A percentile compares a stretch with the other conserved stretches of the same genome.
Conservation (phyloP, 2,329 filamentous ascomycete species). For the Apiospora sp. region DNA sequence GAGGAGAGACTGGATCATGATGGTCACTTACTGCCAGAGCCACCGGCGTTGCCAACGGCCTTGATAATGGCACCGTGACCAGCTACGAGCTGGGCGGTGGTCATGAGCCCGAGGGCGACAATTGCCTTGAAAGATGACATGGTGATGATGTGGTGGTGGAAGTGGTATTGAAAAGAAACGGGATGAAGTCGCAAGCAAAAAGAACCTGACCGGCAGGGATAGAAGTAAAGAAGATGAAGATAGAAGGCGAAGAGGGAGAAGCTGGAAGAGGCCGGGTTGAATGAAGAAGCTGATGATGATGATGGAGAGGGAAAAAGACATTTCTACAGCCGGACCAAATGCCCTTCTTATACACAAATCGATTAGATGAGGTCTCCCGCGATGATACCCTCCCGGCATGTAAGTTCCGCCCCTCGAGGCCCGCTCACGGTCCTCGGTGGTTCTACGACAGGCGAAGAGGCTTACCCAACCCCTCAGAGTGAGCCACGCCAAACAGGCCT, state of each 20-base stretch:
- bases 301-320: conserved; percentile 31
- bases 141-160: conserved; percentile 29
- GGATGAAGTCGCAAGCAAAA: conserved; percentile 27
- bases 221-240: conserved; percentile 23
- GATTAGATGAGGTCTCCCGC: conserved; percentile 26
- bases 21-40: conserved; percentile 54
- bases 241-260: conserved; percentile 28
- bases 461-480: neutral
- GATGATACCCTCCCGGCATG: conserved; percentile 16
- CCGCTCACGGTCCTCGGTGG: conserved; percentile 23
- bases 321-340: conserved; percentile 25
- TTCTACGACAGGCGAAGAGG: neutral
- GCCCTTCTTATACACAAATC: conserved; percentile 35
- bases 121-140: conserved; percentile 41
- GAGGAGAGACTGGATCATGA: neutral
- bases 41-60: conserved; percentile 65
- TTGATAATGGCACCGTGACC: conserved; percentile 68
- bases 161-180: conserved; percentile 12
- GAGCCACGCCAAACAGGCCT: neutral
- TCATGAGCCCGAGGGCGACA: conserved; percentile 57
- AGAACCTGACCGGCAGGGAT: conserved; percentile 39
- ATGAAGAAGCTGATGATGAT: conserved; percentile 32
- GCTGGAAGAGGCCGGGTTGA: conserved; percentile 19
- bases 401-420: neutral
- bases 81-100: conserved; percentile 62